Evolutionary conservation across 2,329 filamentous ascomycete species (phyloP).

Genomic region (Calonectria crousiana): DNA sequence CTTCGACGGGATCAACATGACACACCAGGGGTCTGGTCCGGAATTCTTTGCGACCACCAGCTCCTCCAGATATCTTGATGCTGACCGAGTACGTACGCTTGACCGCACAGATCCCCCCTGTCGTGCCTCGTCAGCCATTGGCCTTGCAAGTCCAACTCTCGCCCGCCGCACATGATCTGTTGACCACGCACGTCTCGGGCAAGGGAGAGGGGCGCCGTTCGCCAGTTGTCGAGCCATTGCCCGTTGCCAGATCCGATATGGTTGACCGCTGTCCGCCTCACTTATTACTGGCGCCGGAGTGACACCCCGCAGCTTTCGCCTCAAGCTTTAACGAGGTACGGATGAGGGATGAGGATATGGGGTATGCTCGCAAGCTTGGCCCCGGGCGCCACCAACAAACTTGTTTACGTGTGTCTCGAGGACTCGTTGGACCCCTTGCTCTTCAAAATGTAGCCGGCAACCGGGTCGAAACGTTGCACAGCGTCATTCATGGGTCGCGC

Average conservation of each 20-base stretch:
- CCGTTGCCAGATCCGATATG: not conserved
- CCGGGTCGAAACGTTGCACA: slow-evolving; percentile 1
- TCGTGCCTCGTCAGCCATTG: not conserved
- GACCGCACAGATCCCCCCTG: not conserved
- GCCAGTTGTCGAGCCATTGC: not conserved
- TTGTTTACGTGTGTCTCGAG: not conserved
- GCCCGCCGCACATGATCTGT: not conserved
- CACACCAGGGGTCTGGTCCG: not conserved
- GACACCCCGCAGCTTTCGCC: not conserved
- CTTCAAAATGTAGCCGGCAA: not conserved
- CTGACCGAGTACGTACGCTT: not conserved
- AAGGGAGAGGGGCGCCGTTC: not conserved
- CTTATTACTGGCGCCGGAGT: not conserved
- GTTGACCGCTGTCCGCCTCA: not conserved
- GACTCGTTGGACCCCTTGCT: not conserved
- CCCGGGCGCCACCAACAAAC: not conserved
- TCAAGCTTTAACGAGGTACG: not conserved
- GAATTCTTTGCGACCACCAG: not conserved
- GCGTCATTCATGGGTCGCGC: not conserved
- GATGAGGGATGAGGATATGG: not conserved
- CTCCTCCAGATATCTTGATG: not conserved
- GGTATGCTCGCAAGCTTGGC: not conserved
- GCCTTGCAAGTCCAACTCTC: not conserved
- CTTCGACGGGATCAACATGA: not conserved
- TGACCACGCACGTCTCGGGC: not conserved